Conservation (phyloP, 352 stramenopile genomes). For the Phytopythium sindhum region DNA sequence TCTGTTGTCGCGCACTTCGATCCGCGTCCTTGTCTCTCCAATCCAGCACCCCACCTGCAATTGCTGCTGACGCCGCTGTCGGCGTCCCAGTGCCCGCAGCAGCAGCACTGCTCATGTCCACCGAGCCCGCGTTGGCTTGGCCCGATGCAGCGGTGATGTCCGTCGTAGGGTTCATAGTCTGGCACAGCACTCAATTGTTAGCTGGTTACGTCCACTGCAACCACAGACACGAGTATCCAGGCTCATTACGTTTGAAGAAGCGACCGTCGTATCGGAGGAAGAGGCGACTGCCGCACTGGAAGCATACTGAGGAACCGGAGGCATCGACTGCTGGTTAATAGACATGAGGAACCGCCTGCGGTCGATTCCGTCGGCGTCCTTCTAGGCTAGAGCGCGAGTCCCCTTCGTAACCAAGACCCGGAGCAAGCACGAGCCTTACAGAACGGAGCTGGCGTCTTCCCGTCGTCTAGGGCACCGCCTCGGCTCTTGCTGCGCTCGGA, state of each 20-base stretch:
- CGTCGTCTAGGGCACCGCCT: neutral
- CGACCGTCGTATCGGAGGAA: constrained; percentile 31
- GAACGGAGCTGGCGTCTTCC: neutral
- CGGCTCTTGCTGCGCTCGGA: neutral
- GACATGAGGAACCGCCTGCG: constrained; percentile 3
- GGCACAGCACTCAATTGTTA: constrained; percentile 1
- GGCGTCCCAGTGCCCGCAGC: constrained; percentile 9
- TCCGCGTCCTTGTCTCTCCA: constrained; percentile 87
- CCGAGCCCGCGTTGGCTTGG: constrained; percentile 9
- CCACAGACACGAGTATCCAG: neutral
- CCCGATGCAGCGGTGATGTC: neutral
- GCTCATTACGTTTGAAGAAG: constrained; percentile 15
- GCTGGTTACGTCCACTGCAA: neutral
- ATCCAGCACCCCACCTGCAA: constrained; percentile 33
- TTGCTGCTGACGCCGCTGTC: constrained; percentile 4
- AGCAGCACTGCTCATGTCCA: constrained; percentile 14
- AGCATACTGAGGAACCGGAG: constrained; percentile 71
- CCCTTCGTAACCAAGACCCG: neutral
- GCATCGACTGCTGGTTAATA: constrained; percentile 58
- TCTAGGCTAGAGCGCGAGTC: neutral
- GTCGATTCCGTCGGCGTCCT: neutral
- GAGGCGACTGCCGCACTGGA: constrained; percentile 33
- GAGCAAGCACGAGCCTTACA: neutral
- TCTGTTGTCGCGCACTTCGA: constrained; percentile 74
- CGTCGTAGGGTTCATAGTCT: constrained; percentile 23